Evolutionary conservation across 768 basidiomycete species (phyloP), one percentile per base, ranked within the genome.

Genomic region (Suillus subalutaceus): DNA sequence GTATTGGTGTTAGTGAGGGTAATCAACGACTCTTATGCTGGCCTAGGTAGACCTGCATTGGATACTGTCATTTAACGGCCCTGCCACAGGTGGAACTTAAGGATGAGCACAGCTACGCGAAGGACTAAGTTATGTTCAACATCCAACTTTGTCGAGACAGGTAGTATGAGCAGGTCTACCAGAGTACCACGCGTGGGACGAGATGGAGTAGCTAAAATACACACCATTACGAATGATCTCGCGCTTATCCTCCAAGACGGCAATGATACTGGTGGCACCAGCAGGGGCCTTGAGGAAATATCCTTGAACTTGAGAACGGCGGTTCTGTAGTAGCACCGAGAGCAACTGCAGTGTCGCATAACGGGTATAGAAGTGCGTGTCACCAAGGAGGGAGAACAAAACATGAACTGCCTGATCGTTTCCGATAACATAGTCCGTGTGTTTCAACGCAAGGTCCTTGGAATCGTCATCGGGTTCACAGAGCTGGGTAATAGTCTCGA

Each of bases 221-320:
- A 67, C 73, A 94, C 94, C 94, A 77, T 93, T 94, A 63, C 93
- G 84, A 67, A 96, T 90, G 58, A 96, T 93, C 74, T 97, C 95
- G 62, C 92, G 81, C 74, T 90, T 90, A 71, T 96, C 96, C 67
- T 94, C 93, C 40, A 96, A 79, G 12, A 90, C 84, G 2, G 88
- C 82, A 64, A 94, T 86, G 53, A 95, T 80, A 61, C 91, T 90
- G 4, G 86, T 80, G 16, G 90, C 84, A 7, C 94, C 96, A 46
- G 88, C 88, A 4, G 93, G 84, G 8, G 93, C 88, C 60, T 90
- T 94, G 69, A 99, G 82, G 75, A 99, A 97, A 77, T 96, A 94
- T n/a, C 85, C 85, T 76, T 99, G 97, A 12, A 97, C 88, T 43
- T 84, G 79, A 63, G 90, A 87, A 30, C 95, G 85, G 64, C 96